These are phyloP conservation scores for Pleurotus eryngii DNA, from an alignment of 768 basidiomycete genomes.

Conservation along the genomic window DNA sequence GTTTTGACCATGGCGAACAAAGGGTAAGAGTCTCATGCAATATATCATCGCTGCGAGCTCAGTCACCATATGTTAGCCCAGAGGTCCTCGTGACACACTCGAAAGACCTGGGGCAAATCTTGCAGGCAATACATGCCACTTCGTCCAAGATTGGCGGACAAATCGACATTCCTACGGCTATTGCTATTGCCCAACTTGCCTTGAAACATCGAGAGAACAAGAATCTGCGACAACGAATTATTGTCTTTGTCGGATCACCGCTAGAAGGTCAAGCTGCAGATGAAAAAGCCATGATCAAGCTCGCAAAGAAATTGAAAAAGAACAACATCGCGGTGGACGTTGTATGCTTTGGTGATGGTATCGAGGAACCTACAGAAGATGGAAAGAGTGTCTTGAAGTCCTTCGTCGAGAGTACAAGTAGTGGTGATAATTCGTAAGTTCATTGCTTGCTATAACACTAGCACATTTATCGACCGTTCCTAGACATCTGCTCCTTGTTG, in stretches of 20 bases:
- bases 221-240: slow-evolving; percentile 93
- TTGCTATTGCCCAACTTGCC: slow-evolving; percentile 92
- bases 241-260: slow-evolving; percentile 92
- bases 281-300: slow-evolving; percentile 76
- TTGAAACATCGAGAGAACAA: slow-evolving; percentile 98
- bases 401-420: slow-evolving; percentile 81
- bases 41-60: background rate
- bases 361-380: slow-evolving; percentile 62
- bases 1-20: slow-evolving; percentile 99
- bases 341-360: slow-evolving; percentile 86
- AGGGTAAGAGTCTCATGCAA: slow-evolving; percentile 50
- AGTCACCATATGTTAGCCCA: slow-evolving; percentile 49
- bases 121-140: slow-evolving; percentile 71
- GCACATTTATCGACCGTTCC: background rate
- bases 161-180: slow-evolving; percentile 85
- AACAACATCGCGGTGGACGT: slow-evolving; percentile 97
- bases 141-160: slow-evolving; percentile 73
- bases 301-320: slow-evolving; percentile 98
- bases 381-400: slow-evolving; percentile 65
- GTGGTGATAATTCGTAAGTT: slow-evolving; percentile 83
- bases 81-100: slow-evolving; percentile 96
- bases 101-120: slow-evolving; percentile 90
- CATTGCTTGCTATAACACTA: background rate
- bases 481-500: slow-evolving; percentile 80
- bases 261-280: slow-evolving; percentile 67